Percentiles rank a stretch among this genome's conserved stretches.
Conservation (phyloP, 148 eudicot species). For the Arbutus unedo region DNA sequence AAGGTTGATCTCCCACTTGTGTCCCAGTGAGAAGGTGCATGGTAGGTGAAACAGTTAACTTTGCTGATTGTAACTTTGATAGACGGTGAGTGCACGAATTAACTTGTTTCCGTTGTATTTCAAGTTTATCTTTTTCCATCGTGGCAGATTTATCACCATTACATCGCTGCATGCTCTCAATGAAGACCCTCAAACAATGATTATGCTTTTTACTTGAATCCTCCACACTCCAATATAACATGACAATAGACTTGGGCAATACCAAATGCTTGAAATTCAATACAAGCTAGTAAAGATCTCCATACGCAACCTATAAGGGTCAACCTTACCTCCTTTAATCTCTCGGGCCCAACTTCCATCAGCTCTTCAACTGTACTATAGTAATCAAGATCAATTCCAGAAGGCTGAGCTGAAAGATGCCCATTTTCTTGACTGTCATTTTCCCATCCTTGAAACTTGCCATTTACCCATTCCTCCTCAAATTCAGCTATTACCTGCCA, state of each 20-base stretch:
- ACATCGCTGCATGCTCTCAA: not conserved
- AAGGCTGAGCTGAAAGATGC: slow-evolving; percentile 35
- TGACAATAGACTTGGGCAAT: not conserved
- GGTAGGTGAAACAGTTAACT: not conserved
- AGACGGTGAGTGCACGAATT: not conserved
- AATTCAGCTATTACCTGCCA: slow-evolving; percentile 74
- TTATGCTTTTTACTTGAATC: no score
- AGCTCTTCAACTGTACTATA: slow-evolving; percentile 82
- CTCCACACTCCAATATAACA: not conserved
- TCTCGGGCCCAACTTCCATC: slow-evolving; percentile 82
- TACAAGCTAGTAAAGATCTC: not conserved
- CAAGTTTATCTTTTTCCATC: not conserved
- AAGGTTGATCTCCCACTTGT: not conserved
- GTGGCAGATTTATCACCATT: not conserved
- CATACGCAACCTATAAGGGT: not conserved
- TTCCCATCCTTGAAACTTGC: slow-evolving; percentile 81
- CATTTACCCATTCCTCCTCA: slow-evolving; percentile 84
- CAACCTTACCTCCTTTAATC: slow-evolving; percentile 77
- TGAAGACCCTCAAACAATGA: no score
- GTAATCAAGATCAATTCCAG: slow-evolving; percentile 78
- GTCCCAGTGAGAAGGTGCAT: no score
- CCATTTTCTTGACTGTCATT: slow-evolving; percentile 60
- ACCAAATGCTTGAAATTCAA: not conserved
- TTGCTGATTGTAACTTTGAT: not conserved
- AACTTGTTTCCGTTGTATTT: not conserved